Percentiles rank a stretch among this genome's conserved stretches.
Conservation (phyloP, 192 early-diverging fungal genomes). For the Linnemannia exigua region DNA sequence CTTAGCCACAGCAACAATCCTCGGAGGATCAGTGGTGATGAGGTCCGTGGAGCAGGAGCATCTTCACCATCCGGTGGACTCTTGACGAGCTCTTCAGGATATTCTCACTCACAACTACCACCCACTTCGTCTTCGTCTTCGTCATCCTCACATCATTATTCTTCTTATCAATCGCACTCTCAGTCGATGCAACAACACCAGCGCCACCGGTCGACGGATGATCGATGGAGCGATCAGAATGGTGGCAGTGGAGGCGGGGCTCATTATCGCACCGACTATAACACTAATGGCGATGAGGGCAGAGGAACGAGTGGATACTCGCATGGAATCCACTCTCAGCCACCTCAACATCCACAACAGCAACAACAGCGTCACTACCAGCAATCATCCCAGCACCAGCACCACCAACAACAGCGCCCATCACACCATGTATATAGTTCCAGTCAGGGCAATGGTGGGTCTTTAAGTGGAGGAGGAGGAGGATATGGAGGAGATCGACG, state of each 20-base stretch:
- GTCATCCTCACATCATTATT: constrained; percentile 3
- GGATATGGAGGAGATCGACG: constrained; percentile 10
- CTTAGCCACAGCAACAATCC: constrained; percentile 17
- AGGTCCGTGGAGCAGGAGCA: constrained; percentile 1
- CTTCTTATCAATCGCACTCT: not conserved
- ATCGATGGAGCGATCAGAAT: constrained; percentile 7
- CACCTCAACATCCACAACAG: not conserved
- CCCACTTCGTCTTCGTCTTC: not conserved
- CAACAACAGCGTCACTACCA: constrained; percentile 6
- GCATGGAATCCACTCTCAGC: not conserved
- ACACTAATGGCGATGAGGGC: constrained; percentile 10
- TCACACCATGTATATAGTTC: constrained; percentile 38
- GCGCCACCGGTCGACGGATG: constrained; percentile 33
- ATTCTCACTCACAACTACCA: not conserved
- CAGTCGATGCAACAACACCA: constrained; percentile 18
- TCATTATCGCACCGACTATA: constrained; percentile 11
- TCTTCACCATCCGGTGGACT: not conserved
- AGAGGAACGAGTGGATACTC: not conserved
- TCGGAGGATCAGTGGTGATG: constrained; percentile 27
- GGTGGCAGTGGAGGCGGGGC: not conserved
- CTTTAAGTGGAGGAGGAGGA: not conserved
- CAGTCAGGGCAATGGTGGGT: constrained; percentile 12
- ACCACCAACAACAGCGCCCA: not conserved
- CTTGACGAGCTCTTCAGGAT: not conserved
- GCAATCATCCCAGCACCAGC: not conserved